A percentile compares a stretch with the other conserved stretches of the same genome.
Conservation (phyloP, 129 eudicot species). For the carrot (Daucus carota) region DNA sequence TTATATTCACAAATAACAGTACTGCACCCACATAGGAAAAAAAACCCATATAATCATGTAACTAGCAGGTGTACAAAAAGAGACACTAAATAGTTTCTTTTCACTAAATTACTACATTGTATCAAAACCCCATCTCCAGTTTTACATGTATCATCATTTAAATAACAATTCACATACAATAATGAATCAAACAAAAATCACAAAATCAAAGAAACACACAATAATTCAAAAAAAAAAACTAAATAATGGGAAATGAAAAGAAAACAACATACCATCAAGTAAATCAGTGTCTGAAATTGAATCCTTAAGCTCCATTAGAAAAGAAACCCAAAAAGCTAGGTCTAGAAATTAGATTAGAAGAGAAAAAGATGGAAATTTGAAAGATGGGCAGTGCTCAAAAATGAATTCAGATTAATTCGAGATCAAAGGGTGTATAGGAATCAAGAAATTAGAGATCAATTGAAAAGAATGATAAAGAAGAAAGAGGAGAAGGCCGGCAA, state of each 20-base stretch:
- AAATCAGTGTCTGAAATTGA: constrained; percentile 36
- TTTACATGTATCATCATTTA: not conserved
- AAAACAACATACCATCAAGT: constrained; percentile 16
- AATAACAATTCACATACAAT: not conserved
- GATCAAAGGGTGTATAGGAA: constrained; percentile 18
- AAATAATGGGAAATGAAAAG: not conserved
- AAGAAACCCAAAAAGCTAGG: not conserved
- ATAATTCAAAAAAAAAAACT: not conserved
- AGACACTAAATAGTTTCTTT: not conserved
- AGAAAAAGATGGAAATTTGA: not conserved
- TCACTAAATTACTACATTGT: not conserved
- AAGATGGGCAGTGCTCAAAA: not conserved
- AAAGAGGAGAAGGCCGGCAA: constrained; percentile 86
- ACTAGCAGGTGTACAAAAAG: not conserved
- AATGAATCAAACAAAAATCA: not conserved
- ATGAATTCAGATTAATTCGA: not conserved
- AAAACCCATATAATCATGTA: not conserved
- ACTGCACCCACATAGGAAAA: not conserved
- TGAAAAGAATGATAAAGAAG: constrained; percentile 67
- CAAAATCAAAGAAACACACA: not conserved
- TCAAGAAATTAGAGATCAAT: constrained; percentile 41
- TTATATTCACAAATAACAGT: too few relatives aligned
- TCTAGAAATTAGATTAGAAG: not conserved
- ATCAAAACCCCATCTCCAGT: not conserved
- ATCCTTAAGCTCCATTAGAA: constrained; percentile 57